phyloP scores from a whole-genome alignment of 208 protist species.

The Leishmania arabica region DNA sequence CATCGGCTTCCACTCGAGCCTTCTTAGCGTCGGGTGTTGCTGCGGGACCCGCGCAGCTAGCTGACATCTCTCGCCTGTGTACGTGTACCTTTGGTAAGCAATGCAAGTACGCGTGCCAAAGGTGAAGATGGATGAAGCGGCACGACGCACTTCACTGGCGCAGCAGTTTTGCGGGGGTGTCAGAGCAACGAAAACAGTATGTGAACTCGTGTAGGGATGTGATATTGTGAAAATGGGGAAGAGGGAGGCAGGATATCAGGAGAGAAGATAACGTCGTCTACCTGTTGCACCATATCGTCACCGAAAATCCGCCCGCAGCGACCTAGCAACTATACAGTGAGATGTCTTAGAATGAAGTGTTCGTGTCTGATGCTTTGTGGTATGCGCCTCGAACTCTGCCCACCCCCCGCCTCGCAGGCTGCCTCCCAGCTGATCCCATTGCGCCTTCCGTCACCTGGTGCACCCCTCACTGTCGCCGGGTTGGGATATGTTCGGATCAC shows the following conservation, averaged over 20 bases:
- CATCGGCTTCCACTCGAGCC: slow-evolving; percentile 1
- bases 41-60: not conserved
- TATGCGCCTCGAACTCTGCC: too few relatives aligned
- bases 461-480: not conserved
- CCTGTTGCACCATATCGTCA: not conserved
- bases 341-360: not conserved
- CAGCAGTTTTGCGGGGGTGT: not conserved
- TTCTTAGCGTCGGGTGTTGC: not conserved
- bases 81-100: not conserved
- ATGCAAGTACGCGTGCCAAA: not conserved
- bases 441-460: not conserved
- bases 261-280: not conserved
- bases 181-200: not conserved
- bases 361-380: not conserved
- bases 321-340: not conserved
- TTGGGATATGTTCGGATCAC: not conserved
- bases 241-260: not conserved
- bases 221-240: not conserved
- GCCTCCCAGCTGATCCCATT: too few relatives aligned
- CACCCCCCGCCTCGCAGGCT: too few relatives aligned
- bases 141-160: not conserved
- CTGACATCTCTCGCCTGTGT: not conserved
- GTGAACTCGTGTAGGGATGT: not conserved
- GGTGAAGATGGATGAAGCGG: not conserved
- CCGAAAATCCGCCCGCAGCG: not conserved